These are phyloP conservation scores for Pestalotiopsis sp. DNA, from an alignment of 2,329 filamentous ascomycete species.

Conservation along the genomic window DNA sequence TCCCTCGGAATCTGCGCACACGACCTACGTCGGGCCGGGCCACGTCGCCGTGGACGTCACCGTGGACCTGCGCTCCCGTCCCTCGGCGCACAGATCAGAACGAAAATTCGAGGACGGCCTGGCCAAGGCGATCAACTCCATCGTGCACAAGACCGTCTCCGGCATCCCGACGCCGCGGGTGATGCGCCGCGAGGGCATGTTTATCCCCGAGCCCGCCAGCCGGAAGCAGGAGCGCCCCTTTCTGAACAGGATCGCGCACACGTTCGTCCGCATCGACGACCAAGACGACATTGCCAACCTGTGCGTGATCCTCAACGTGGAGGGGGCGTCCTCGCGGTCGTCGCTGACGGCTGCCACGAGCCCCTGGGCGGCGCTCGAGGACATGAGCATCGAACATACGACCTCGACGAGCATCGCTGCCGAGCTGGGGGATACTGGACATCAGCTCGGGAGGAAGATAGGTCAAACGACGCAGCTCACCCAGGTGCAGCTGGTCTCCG, in stretches of 20 bases:
- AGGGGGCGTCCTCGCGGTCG: not conserved
- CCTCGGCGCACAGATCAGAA: not conserved
- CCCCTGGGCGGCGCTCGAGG: not conserved
- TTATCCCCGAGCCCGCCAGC: not conserved
- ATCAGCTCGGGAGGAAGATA: not conserved
- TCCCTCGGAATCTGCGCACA: not conserved
- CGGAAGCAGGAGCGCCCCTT: not conserved
- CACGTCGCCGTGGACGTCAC: not conserved
- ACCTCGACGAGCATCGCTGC: not conserved
- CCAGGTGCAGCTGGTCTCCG: not conserved
- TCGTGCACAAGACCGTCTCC: not conserved
- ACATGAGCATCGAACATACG: not conserved
- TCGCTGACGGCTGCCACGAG: not conserved
- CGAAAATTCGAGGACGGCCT: not conserved
- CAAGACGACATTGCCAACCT: not conserved
- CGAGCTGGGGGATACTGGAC: not conserved
- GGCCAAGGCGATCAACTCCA: not conserved
- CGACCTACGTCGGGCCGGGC: not conserved
- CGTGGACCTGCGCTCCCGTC: not conserved
- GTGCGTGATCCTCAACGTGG: not conserved
- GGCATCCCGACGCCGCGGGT: not conserved
- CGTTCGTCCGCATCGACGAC: not conserved
- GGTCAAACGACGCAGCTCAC: not conserved
- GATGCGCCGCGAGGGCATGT: not conserved
- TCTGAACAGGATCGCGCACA: not conserved